phyloP scores from a whole-genome alignment of 1,284 basidiomycete species.

The Puccinia hordei region DNA sequence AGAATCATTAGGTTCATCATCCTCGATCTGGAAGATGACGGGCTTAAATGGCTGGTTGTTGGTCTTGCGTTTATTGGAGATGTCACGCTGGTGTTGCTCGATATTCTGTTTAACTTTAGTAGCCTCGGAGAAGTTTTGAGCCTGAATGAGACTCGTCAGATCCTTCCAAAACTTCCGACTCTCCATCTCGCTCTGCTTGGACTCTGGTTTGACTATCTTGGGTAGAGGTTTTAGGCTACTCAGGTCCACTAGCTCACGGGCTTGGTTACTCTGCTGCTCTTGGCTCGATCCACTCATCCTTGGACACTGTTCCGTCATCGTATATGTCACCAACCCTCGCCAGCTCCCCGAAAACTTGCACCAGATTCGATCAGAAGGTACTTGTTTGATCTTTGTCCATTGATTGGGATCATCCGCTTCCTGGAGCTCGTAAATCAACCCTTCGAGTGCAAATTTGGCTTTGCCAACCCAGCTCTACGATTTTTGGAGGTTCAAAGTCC shows the following conservation, averaged over 20 bases:
- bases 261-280: constrained; percentile 56
- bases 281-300: constrained; percentile 51
- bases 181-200: constrained; percentile 76
- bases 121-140: constrained; percentile 85
- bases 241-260: constrained; percentile 70
- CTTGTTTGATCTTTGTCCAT: constrained; percentile 87
- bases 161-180: constrained; percentile 84
- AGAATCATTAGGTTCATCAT: background rate
- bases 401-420: constrained; percentile 66
- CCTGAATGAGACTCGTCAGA: constrained; percentile 73
- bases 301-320: background rate
- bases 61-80: constrained; percentile 69
- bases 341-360: constrained; percentile 86
- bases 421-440: constrained; percentile 73
- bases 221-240: constrained; percentile 73
- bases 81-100: constrained; percentile 85
- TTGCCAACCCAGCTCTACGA: constrained; percentile 83
- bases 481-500: background rate
- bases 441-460: constrained; percentile 83
- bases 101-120: constrained; percentile 82
- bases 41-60: constrained; percentile 13
- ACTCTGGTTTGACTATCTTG: constrained; percentile 79
- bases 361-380: constrained; percentile 75
- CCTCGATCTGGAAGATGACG: constrained; percentile 17
- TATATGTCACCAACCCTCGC: constrained; percentile 80